Evolutionary conservation across 164 flowering plant species (phyloP), one percentile per base, ranked within the genome.

Genomic region (Annona squamosa): DNA sequence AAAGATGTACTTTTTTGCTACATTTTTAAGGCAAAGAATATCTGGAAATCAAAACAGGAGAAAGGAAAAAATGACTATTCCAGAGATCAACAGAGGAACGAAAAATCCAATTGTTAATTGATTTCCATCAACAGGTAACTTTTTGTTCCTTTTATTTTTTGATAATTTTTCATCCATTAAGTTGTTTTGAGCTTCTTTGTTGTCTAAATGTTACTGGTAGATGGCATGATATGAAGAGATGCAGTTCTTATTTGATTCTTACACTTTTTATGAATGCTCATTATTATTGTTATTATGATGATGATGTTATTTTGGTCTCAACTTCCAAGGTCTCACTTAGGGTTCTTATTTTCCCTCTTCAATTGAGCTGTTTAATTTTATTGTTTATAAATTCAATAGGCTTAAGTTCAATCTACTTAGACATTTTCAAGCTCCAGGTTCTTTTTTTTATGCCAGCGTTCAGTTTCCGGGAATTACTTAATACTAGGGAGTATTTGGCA

Each of bases 21-120:
- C 46, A 57, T 73, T 46, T 65, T 80, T 72, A 77, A 80, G 82
- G 78, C 78, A 77, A 68, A 80, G 72, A 71, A 67, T 80, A 74
- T 68, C 80, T 46, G 82, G 82, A 52, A 73, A 26, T 56, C 77
- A 52, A 48, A 18, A 63, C 64, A 68, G 76, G 37, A 72, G 37
- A 73, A 75, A 69, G 48, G 73, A 67, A 16, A 59, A 73, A 61
- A 70, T 52, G 63, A 79, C 64, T 56, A 56, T 18, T 65, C 62
- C 67, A 57, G 19, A 61, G 75, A 19, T 18, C 10, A 72, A 63
- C 17, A 66, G 74, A 67, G 69, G 69, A 46, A 70, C 73, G 56
- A 56, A 67, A 3, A 73, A 73, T 67, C 73, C 70, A 48, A 71
- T 63, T 45, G 48, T 63, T n/a, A 73, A 68, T 46, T 76, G 76